These are phyloP conservation scores for Sclerotiophoma versabilis DNA, from an alignment of 2,329 filamentous ascomycete species.

Conservation along the genomic window DNA sequence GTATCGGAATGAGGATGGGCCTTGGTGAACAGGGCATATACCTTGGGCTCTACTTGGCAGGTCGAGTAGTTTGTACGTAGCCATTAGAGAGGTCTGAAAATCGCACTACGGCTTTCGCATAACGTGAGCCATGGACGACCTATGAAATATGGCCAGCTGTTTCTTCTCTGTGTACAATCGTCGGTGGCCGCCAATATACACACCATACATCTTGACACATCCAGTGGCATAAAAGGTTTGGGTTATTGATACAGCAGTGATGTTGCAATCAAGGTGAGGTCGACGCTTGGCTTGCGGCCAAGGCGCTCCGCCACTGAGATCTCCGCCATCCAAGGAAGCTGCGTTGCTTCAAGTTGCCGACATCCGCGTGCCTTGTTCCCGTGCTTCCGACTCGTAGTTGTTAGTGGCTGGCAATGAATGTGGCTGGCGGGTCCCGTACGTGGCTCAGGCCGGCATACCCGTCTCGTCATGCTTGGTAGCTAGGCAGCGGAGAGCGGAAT, in stretches of 20 bases:
- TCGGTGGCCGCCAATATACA: not conserved
- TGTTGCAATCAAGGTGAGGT: not conserved
- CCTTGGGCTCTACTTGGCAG: slow-evolving; percentile 6
- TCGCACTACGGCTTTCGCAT: no score
- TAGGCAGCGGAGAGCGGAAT: slow-evolving; percentile 8
- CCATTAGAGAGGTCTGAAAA: no score
- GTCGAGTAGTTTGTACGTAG: not conserved
- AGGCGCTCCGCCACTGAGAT: slow-evolving; percentile 1
- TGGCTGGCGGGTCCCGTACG: slow-evolving; percentile 3
- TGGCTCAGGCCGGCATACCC: slow-evolving; percentile 1
- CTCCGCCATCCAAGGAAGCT: not conserved
- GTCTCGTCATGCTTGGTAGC: slow-evolving; percentile 7
- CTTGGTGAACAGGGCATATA: not conserved
- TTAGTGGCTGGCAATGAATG: not conserved
- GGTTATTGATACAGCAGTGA: not conserved
- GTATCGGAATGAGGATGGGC: not conserved
- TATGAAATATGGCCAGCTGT: no score
- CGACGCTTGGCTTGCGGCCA: not conserved
- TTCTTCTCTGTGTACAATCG: not conserved
- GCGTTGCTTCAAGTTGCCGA: slow-evolving; percentile 6
- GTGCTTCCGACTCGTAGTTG: not conserved
- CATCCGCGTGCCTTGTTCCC: not conserved
- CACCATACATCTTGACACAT: not conserved
- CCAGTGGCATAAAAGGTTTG: not conserved
- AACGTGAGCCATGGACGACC: not conserved